Evolutionary conservation across 768 basidiomycete species (phyloP), one percentile per base, ranked within the genome.

Genomic region (Suillus sp.): DNA sequence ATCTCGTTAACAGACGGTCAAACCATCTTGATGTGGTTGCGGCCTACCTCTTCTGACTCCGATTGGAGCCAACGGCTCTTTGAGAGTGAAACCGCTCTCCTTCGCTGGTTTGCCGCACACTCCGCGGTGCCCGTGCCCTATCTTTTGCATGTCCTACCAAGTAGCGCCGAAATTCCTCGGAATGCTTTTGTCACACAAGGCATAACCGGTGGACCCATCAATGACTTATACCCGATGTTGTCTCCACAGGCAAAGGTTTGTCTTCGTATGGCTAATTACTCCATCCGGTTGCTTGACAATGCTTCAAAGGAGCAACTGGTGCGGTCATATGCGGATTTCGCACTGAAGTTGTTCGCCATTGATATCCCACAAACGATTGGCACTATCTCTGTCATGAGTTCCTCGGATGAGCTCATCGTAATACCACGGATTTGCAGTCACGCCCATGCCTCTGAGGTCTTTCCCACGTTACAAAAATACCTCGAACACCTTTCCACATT

Each of bases 291-390:
- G 32, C 35, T 11, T 62, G 38, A 59, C 5, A 59, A 30, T 43
- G 10, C n/a, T 40, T 7, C 1, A 40, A 27, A 64, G 64, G 64
- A 65, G 35, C 45, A 64, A 22, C 64, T 64, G 4, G 64, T 64
- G 32, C 30, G 51, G 37, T 64, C 53, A 64, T 64, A 64, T 65
- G 64, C 64, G 45, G 50, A 64, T 27, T 35, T 64, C 9, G 51
- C 55, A 25, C 64, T 64, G 10, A 55, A 56, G 22, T 20, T 64
- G 37, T 64, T 65, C 51, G 43, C 37, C 4, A 42, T 64, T n/a
- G 20, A 30, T 57, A 27, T 64, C 35, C 64, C 64, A 42, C 64
- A 64, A 56, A 34, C 16, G 16, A 63, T 61, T 32, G 62, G 51
- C 38, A 35, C 59, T 18, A 27, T 37, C 40, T 40, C 60, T 47